phyloP scores from a whole-genome alignment of 768 basidiomycete species.

The Filobasidium wieringae region DNA sequence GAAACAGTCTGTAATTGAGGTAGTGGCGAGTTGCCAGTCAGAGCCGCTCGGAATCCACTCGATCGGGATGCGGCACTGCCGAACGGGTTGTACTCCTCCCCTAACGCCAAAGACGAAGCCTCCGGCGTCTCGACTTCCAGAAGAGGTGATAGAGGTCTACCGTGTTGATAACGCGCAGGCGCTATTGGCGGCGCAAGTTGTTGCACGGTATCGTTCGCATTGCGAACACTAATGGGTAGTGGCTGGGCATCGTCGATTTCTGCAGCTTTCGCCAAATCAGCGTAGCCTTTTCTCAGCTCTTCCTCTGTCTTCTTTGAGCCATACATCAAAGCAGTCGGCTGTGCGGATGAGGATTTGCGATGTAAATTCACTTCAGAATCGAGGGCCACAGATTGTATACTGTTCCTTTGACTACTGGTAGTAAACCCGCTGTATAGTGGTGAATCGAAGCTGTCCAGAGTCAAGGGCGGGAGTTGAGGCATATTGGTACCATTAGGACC shows the following conservation, averaged over 20 bases:
- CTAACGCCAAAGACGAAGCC: neutral
- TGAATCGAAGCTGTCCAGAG: neutral
- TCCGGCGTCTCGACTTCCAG: neutral
- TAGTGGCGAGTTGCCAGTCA: neutral
- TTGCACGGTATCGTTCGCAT: neutral
- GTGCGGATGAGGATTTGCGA: neutral
- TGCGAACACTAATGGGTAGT: neutral
- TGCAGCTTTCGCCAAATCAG: slow-evolving; percentile 1
- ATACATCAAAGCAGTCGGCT: neutral
- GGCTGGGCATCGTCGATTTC: neutral
- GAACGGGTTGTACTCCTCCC: neutral
- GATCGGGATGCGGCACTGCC: neutral
- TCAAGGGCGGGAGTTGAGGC: neutral
- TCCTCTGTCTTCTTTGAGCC: neutral
- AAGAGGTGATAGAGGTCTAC: neutral
- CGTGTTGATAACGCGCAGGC: slow-evolving; percentile 2
- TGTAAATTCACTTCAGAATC: neutral
- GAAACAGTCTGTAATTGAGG: neutral
- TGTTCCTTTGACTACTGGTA: neutral
- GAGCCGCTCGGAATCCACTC: neutral
- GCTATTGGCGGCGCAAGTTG: neutral
- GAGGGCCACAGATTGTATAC: neutral
- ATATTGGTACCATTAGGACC: neutral
- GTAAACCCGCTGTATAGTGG: neutral
- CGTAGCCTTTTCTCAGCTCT: slow-evolving; percentile 5